These are phyloP conservation scores for Chlamydomonas schloesseri DNA, from an alignment of 139 green algal species.

Conservation along the genomic window DNA sequence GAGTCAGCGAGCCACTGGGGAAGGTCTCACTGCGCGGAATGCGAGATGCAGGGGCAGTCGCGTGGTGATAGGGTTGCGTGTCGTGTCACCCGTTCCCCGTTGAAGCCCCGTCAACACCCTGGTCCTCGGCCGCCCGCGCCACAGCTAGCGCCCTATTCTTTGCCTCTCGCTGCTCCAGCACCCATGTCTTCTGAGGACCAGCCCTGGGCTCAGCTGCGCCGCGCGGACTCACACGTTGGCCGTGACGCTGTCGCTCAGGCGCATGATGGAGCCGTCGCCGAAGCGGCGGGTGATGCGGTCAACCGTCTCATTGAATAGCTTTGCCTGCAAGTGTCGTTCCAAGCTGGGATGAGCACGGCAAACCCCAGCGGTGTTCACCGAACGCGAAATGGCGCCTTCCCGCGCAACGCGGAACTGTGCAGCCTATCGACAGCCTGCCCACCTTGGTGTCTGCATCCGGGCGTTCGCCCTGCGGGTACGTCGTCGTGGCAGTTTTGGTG, in stretches of 20 bases:
- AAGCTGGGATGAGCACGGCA: not conserved
- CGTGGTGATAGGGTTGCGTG: not conserved
- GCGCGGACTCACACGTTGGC: not conserved
- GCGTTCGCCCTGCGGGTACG: no score
- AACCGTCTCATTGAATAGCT: not conserved
- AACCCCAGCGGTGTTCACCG: no score
- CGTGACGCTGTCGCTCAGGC: not conserved
- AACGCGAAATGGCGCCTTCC: not conserved
- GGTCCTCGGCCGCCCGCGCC: no score
- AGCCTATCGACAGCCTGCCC: not conserved
- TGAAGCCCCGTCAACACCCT: not conserved
- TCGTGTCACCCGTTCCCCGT: no score
- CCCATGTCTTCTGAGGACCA: no score
- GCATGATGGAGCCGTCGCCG: conserved; percentile 4
- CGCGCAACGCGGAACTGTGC: no score
- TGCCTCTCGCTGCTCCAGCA: no score
- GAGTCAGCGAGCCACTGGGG: conserved; percentile 82
- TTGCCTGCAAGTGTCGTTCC: not conserved
- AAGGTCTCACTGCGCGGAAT: conserved; percentile 66
- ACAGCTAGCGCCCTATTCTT: no score
- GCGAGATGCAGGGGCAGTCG: not conserved
- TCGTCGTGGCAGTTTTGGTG: not conserved
- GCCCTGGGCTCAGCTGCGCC: no score
- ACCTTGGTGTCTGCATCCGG: no score
- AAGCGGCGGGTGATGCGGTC: not conserved